Evolutionary conservation across 2,329 filamentous ascomycete species (phyloP).

Genomic region (Sclerotinia glacialis): DNA sequence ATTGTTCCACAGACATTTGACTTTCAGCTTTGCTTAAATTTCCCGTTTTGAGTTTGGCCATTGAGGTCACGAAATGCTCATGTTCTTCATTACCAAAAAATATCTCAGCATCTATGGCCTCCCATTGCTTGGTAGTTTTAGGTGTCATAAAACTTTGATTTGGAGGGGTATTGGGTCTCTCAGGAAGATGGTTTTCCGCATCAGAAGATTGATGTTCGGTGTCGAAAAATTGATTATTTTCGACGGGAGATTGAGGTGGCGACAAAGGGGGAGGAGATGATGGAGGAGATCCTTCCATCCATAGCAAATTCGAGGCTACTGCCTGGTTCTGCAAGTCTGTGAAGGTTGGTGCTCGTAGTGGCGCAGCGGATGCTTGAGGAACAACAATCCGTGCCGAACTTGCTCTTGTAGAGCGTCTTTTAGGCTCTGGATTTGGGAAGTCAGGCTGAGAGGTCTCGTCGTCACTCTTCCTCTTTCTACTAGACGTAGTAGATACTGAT

Average conservation of each 20-base stretch:
- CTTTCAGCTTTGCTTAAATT: constrained; percentile 74
- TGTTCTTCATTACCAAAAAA: constrained; percentile 49
- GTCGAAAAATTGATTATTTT: constrained; percentile 59
- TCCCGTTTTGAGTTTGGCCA: constrained; percentile 53
- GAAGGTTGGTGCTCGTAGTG: constrained; percentile 45
- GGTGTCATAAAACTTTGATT: constrained; percentile 54
- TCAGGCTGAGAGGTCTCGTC: constrained; percentile 25
- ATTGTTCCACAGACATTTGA: constrained; percentile 90
- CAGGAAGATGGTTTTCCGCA: constrained; percentile 67
- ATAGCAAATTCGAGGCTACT: constrained; percentile 8
- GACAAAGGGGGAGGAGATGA: constrained; percentile 31
- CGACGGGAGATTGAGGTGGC: constrained; percentile 47
- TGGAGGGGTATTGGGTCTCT: constrained; percentile 48
- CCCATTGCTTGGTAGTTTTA: constrained; percentile 63
- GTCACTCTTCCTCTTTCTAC: constrained; percentile 36
- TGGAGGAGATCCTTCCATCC: constrained; percentile 15
- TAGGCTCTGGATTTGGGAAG: constrained; percentile 41
- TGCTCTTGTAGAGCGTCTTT: constrained; percentile 39
- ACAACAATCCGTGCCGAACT: constrained; percentile 49
- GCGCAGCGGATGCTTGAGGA: constrained; percentile 48
- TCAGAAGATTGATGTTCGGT: constrained; percentile 74
- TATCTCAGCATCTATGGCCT: constrained; percentile 72
- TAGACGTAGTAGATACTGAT: constrained; percentile 33
- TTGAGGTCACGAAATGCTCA: constrained; percentile 34
- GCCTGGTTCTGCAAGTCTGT: constrained; percentile 45